Evolutionary conservation across 306 rosid species (phyloP).

Genomic region (Vigna unguiculata): DNA sequence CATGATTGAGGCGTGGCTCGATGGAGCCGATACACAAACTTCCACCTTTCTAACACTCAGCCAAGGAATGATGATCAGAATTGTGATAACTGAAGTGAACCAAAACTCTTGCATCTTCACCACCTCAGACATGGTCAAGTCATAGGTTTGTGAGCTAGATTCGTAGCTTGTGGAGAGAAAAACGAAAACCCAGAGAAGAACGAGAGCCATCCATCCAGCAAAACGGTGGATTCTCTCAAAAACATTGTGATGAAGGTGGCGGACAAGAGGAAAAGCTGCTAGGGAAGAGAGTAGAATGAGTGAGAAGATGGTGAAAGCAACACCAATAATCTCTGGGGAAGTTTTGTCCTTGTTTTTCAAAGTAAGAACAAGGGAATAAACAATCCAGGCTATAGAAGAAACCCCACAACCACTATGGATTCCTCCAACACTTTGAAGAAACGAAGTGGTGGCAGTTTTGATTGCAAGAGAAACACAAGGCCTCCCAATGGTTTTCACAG

Average conservation of each 20-base stretch:
- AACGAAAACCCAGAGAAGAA: conserved; percentile 62
- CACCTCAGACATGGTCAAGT: conserved; percentile 30
- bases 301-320: conserved; percentile 59
- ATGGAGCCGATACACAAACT: conserved; percentile 56
- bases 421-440: conserved; percentile 79
- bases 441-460: conserved; percentile 65
- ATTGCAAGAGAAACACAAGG: conserved; percentile 58
- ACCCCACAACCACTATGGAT: conserved; percentile 81
- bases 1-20: conserved; percentile 64
- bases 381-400: conserved; percentile 77
- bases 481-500: conserved; percentile 57
- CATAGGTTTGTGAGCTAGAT: conserved; percentile 50
- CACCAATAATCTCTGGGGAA: conserved; percentile 51
- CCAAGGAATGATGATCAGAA: conserved; percentile 66
- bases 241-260: conserved; percentile 74
- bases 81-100: conserved; percentile 62
- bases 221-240: conserved; percentile 74
- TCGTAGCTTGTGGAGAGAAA: conserved; percentile 52
- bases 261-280: conserved; percentile 73
- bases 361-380: conserved; percentile 58
- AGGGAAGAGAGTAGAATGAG: conserved; percentile 67
- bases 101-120: conserved; percentile 57
- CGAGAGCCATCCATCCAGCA: conserved; percentile 68
- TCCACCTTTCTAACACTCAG: conserved; percentile 52
- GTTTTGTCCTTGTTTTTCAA: conserved; percentile 47